Evolutionary conservation across 2,329 filamentous ascomycete genomes (phyloP).

Genomic region (Amphichorda felina): DNA sequence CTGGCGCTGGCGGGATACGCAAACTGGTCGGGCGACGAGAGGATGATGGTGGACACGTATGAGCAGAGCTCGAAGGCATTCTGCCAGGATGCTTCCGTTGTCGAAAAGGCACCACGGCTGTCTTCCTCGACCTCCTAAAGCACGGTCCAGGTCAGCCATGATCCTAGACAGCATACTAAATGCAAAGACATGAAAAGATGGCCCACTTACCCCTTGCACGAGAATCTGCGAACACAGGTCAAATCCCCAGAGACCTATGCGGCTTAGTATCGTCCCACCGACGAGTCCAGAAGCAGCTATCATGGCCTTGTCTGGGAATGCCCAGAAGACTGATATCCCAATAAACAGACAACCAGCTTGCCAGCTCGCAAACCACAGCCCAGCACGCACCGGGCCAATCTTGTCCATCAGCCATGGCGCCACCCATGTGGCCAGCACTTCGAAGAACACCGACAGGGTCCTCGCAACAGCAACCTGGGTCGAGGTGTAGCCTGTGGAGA

Average conservation of each 20-base stretch:
- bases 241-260: conserved; percentile 49
- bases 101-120: conserved; percentile 56
- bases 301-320: conserved; percentile 11
- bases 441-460: conserved; percentile 38
- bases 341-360: conserved; percentile 44
- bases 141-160: too few species aligned
- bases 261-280: conserved; percentile 38
- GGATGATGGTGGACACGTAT: conserved; percentile 54
- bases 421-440: conserved; percentile 49
- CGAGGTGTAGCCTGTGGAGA: conserved; percentile 38
- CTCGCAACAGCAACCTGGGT: conserved; percentile 40
- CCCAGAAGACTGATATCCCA: conserved; percentile 30
- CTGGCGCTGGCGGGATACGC: conserved; percentile 1
- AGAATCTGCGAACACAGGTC: conserved; percentile 49
- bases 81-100: conserved; percentile 55
- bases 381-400: conserved; percentile 49
- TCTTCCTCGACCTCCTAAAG: conserved; percentile 41
- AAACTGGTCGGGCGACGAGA: conserved; percentile 51
- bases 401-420: conserved; percentile 41
- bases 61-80: conserved; percentile 59
- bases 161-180: neutral
- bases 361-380: conserved; percentile 60
- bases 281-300: conserved; percentile 35
- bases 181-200: too few species aligned
- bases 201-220: conserved; percentile 43